Evolutionary conservation across 2,329 filamentous ascomycete genomes (phyloP).

Genomic region (Didymella arachidicola): DNA sequence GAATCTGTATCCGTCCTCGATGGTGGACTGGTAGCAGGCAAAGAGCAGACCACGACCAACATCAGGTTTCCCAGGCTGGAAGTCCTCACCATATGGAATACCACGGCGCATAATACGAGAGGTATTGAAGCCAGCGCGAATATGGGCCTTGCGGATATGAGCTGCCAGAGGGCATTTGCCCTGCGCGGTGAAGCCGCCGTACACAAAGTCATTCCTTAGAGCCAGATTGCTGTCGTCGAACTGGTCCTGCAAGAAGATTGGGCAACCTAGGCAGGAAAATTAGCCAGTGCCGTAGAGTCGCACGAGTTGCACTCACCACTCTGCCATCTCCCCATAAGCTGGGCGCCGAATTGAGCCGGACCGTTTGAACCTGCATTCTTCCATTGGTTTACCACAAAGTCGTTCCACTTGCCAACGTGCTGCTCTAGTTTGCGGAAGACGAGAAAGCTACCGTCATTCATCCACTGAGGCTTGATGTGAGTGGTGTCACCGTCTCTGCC

Average conservation of each 20-base stretch:
- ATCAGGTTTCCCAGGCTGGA: constrained; percentile 7
- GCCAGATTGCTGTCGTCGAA: constrained; percentile 6
- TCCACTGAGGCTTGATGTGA: constrained; percentile 14
- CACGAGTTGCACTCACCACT: constrained; percentile 5
- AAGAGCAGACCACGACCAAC: constrained; percentile 12
- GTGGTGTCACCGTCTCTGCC: constrained; percentile 9
- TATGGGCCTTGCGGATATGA: constrained; percentile 18
- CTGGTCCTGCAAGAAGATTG: constrained; percentile 9
- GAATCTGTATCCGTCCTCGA: constrained; percentile 18
- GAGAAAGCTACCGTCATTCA: constrained; percentile 19
- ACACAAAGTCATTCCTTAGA: constrained; percentile 15
- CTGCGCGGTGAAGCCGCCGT: constrained; percentile 2
- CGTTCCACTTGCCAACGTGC: constrained; percentile 20
- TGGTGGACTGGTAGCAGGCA: constrained; percentile 18
- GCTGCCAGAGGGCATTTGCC: constrained; percentile 17
- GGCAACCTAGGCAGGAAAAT: constrained; percentile 9
- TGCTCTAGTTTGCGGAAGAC: constrained; percentile 20
- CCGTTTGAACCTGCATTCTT: constrained; percentile 7
- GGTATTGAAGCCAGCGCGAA: neutral
- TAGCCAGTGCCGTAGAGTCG: neutral
- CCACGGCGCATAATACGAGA: constrained; percentile 19
- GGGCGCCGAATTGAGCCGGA: constrained; percentile 15
- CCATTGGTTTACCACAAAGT: constrained; percentile 13
- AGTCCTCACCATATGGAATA: constrained; percentile 20
- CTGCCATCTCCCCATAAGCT: constrained; percentile 20